A percentile compares a stretch with the other conserved stretches of the same genome.
phyloP scores from a whole-genome alignment of 768 basidiomycete genomes.

The Polyporus arcularius region DNA sequence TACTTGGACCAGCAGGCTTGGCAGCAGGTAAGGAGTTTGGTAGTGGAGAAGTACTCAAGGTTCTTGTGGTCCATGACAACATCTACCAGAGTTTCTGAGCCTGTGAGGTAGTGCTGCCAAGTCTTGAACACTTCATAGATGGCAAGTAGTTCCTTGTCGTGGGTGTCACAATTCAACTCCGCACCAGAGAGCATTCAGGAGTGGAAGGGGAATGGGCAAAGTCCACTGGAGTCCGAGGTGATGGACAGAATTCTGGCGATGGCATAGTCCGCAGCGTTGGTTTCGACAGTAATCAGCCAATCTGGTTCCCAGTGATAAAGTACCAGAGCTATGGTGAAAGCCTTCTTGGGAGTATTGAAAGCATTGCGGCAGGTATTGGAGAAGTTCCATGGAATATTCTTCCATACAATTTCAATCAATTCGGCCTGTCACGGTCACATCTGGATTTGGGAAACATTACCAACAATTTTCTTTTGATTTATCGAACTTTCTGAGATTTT shows the following conservation, averaged over 20 bases:
- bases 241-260: constrained; percentile 21
- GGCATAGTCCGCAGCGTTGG: constrained; percentile 28
- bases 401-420: not conserved
- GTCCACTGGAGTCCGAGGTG: constrained; percentile 14
- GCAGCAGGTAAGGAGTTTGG: constrained; percentile 28
- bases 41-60: constrained; percentile 38
- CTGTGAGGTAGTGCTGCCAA: constrained; percentile 28
- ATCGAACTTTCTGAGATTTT: too few species aligned
- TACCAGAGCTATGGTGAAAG: constrained; percentile 22
- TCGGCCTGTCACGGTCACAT: too few species aligned
- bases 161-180: constrained; percentile 49
- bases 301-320: constrained; percentile 23
- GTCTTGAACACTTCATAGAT: constrained; percentile 37
- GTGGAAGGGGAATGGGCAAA: constrained; percentile 35
- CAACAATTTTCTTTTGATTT: too few species aligned
- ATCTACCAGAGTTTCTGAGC: constrained; percentile 12
- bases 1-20: too few species aligned
- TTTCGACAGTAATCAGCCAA: constrained; percentile 17
- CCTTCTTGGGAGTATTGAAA: constrained; percentile 32
- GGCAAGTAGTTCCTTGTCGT: constrained; percentile 53
- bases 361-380: constrained; percentile 13
- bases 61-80: constrained; percentile 40
- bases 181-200: constrained; percentile 30
- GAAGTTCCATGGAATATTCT: constrained; percentile 27
- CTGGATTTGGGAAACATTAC: too few species aligned